These are phyloP conservation scores for Musa itinerans DNA, from an alignment of 176 grass and related monocot species.

Conservation along the genomic window DNA sequence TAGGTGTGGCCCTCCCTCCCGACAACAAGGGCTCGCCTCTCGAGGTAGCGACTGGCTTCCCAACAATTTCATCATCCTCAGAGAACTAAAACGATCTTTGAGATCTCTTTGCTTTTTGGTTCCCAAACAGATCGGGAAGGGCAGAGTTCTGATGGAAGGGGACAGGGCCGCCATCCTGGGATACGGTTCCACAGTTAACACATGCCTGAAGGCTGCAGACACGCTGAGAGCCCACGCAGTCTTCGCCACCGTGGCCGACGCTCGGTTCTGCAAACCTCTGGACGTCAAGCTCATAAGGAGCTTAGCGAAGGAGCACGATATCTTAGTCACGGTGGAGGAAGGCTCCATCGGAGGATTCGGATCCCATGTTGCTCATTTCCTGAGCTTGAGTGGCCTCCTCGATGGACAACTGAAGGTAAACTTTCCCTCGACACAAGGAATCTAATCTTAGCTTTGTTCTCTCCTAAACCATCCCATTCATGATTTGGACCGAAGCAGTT, in stretches of 20 bases:
- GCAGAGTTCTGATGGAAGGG: conserved; percentile 56
- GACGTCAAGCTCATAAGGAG: conserved; percentile 44
- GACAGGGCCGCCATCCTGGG: conserved; percentile 61
- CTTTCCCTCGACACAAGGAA: neutral
- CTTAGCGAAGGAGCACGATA: conserved; percentile 60
- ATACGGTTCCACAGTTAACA: conserved; percentile 69
- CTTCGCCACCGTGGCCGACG: conserved; percentile 60
- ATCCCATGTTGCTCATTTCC: conserved; percentile 70
- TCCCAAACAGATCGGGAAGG: conserved; percentile 43
- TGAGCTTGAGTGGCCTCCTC: conserved; percentile 61
- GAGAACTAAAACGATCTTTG: too few species aligned
- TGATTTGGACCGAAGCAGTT: conserved; percentile 34
- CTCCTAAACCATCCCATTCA: neutral
- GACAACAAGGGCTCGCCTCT: conserved; percentile 43
- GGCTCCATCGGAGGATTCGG: conserved; percentile 47
- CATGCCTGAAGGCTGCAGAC: conserved; percentile 59
- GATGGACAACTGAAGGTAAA: conserved; percentile 76
- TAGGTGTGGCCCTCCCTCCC: conserved; percentile 44
- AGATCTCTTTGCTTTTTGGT: neutral
- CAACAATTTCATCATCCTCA: too few species aligned
- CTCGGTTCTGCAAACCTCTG: conserved; percentile 81
- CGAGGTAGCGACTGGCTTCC: conserved; percentile 21
- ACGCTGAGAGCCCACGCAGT: conserved; percentile 45
- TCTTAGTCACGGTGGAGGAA: conserved; percentile 23
- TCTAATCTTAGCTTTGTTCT: neutral